phyloP scores from a whole-genome alignment of 495 filamentous ascomycete species.

The Aspergillus haitiensis region DNA sequence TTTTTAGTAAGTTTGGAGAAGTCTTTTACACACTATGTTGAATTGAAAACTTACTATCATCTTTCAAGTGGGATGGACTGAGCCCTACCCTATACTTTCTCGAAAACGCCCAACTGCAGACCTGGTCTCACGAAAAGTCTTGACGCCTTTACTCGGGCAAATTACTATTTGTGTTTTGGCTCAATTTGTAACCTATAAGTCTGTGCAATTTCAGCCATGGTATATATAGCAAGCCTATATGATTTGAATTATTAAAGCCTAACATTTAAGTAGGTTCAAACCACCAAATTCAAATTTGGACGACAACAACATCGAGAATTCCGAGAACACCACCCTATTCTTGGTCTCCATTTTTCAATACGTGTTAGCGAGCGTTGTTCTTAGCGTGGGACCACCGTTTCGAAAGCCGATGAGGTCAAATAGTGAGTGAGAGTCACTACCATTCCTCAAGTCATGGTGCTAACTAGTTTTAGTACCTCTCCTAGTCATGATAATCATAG shows the following conservation, averaged over 20 bases:
- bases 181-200: conserved; percentile 70
- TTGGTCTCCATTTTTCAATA: conserved; percentile 92
- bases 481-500: conserved; percentile 68
- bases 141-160: conserved; percentile 87
- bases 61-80: conserved; percentile 86
- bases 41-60: conserved; percentile 7
- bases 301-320: conserved; percentile 82
- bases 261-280: conserved; percentile 59
- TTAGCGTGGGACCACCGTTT: conserved; percentile 88
- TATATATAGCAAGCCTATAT: conserved; percentile 25
- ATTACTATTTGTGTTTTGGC: conserved; percentile 78
- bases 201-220: conserved; percentile 77
- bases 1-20: conserved; percentile 69
- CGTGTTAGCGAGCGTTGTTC: conserved; percentile 79
- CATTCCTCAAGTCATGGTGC: too few species aligned
- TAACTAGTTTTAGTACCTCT: conserved; percentile 62
- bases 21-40: background rate
- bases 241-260: background rate
- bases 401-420: conserved; percentile 78
- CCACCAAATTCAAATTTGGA: conserved; percentile 73
- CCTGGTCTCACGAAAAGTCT: conserved; percentile 89
- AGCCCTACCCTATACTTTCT: conserved; percentile 73
- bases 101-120: conserved; percentile 88
- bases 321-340: conserved; percentile 89
- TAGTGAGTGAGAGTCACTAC: conserved; percentile 50